phyloP scores from a whole-genome alignment of 2,329 filamentous ascomycete species.

The Dothistroma pini region DNA sequence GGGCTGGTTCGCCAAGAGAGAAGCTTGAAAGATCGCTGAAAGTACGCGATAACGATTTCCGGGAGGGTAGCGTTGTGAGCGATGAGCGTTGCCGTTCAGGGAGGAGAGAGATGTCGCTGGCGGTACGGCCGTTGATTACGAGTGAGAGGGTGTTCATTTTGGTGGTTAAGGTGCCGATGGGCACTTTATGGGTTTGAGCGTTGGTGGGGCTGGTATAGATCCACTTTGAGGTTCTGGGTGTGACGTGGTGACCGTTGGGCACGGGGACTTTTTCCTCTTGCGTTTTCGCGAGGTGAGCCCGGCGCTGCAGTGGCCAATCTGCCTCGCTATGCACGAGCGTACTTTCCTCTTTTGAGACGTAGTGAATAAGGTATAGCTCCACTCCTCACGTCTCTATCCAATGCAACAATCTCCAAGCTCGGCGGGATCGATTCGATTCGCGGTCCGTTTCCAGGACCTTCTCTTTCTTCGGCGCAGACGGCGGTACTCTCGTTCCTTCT shows the following conservation, averaged over 20 bases:
- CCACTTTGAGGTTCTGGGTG: not conserved
- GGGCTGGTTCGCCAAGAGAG: not conserved
- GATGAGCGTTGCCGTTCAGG: constrained; percentile 16
- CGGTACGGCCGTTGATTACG: constrained; percentile 29
- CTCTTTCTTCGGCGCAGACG: constrained; percentile 7
- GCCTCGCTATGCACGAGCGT: not conserved
- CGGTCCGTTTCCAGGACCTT: not conserved
- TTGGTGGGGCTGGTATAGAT: constrained; percentile 1
- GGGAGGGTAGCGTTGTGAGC: constrained; percentile 10
- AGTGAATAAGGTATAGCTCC: not conserved
- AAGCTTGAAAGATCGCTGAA: not conserved
- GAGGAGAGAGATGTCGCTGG: constrained; percentile 19
- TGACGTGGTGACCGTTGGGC: not conserved
- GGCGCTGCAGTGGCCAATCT: no score
- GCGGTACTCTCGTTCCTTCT: not conserved
- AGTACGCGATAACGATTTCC: not conserved
- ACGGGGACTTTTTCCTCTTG: no score
- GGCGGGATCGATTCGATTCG: not conserved
- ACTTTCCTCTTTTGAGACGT: not conserved
- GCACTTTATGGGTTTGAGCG: not conserved
- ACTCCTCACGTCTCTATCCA: not conserved
- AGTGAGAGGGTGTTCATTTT: constrained; percentile 31
- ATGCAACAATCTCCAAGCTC: not conserved
- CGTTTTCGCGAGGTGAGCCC: no score
- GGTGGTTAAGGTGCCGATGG: not conserved